phyloP scores from a whole-genome alignment of 2,329 filamentous ascomycete species.

The Cryphonectria radicalis region DNA sequence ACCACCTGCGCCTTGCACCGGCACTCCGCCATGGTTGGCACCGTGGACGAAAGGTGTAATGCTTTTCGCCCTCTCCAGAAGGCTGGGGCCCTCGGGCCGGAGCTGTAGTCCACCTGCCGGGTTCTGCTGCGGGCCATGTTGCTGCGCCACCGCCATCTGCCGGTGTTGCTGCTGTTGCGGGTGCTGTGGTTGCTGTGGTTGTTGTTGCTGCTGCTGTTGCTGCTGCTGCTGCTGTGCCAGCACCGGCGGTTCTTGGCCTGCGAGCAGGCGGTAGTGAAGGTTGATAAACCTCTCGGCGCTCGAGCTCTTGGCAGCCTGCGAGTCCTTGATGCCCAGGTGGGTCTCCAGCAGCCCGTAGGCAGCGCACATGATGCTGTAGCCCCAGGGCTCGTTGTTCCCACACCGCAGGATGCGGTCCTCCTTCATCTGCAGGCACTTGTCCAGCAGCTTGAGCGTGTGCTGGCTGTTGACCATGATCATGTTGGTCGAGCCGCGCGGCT shows the following conservation, averaged over 20 bases:
- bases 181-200: constrained; percentile 31
- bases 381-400: constrained; percentile 68
- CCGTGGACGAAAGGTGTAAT: constrained; percentile 27
- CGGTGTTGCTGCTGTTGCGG: constrained; percentile 29
- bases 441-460: constrained; percentile 64
- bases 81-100: constrained; percentile 23
- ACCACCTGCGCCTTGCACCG: constrained; percentile 6
- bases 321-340: constrained; percentile 60
- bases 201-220: constrained; percentile 9
- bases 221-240: constrained; percentile 38
- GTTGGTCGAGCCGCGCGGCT: constrained; percentile 61
- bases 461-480: constrained; percentile 66
- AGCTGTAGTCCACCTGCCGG: constrained; percentile 15
- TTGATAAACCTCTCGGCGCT: constrained; percentile 64
- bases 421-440: constrained; percentile 64
- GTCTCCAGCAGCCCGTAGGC: constrained; percentile 63
- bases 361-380: constrained; percentile 66
- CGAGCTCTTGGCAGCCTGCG: constrained; percentile 61
- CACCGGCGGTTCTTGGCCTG: constrained; percentile 54
- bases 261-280: constrained; percentile 60
- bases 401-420: constrained; percentile 64
- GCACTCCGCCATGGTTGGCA: constrained; percentile 5
- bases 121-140: constrained; percentile 20
- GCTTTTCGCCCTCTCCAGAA: constrained; percentile 27
- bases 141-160: constrained; percentile 11